These are phyloP conservation scores for Arthroderma sp. DNA, from an alignment of 2,329 filamentous ascomycete genomes.

Conservation along the genomic window DNA sequence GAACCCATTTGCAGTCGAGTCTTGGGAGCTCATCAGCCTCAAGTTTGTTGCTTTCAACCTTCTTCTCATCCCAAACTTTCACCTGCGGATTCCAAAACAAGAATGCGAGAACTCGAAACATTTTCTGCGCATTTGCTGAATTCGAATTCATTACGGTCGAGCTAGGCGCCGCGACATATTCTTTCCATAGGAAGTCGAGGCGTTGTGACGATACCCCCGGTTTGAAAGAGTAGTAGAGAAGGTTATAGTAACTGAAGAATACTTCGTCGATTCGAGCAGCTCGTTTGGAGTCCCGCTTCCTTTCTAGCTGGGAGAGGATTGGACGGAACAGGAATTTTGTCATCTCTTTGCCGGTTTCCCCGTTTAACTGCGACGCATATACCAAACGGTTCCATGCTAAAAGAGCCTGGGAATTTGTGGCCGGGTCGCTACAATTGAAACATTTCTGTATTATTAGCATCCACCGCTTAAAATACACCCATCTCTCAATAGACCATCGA, in stretches of 20 bases:
- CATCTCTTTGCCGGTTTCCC: constrained; percentile 41
- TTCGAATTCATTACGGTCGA: constrained; percentile 39
- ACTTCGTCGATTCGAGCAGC: constrained; percentile 38
- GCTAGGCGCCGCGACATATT: constrained; percentile 55
- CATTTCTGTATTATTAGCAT: constrained; percentile 66
- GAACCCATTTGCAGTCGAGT: constrained; percentile 76
- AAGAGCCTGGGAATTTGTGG: constrained; percentile 63
- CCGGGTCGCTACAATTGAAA: constrained; percentile 64
- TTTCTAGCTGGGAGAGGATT: constrained; percentile 53
- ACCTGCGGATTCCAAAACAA: constrained; percentile 42
- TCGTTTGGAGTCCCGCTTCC: constrained; percentile 43
- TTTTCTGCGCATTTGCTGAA: constrained; percentile 43
- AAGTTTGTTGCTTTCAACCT: constrained; percentile 44
- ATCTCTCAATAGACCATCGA: constrained; percentile 47
- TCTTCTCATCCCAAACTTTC: constrained; percentile 61
- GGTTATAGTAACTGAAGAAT: constrained; percentile 61
- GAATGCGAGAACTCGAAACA: constrained; percentile 58
- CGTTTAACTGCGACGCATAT: constrained; percentile 56
- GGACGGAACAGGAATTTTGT: constrained; percentile 56
- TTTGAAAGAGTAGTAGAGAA: constrained; percentile 71
- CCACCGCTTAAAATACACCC: constrained; percentile 64
- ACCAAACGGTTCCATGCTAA: constrained; percentile 76
- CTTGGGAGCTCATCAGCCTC: constrained; percentile 65
- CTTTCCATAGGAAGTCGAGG: constrained; percentile 66
- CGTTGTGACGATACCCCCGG: constrained; percentile 54